A percentile compares a stretch with the other conserved stretches of the same genome.
phyloP scores from a whole-genome alignment of 2,329 filamentous ascomycete genomes.

The Lasiodiplodia sp. region DNA sequence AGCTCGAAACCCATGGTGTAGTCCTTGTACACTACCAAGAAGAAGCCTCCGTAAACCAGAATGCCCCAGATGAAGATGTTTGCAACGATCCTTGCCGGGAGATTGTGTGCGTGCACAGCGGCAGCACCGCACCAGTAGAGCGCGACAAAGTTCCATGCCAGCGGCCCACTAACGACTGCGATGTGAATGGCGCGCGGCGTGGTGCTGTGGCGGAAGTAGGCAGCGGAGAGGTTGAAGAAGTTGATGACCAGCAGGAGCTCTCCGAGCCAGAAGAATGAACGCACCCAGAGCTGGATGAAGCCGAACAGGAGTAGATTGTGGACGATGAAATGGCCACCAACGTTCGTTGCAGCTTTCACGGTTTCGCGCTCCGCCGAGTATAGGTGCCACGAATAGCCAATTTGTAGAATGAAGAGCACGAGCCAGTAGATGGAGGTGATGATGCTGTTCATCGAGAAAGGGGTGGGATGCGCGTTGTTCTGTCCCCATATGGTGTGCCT shows the following conservation, averaged over 20 bases:
- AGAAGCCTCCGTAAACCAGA: conserved; percentile 77
- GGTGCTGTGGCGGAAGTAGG: conserved; percentile 81
- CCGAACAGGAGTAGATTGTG: conserved; percentile 84
- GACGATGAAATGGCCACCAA: conserved; percentile 83
- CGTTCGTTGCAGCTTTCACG: conserved; percentile 74
- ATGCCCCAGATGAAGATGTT: conserved; percentile 91
- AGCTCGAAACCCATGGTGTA: conserved; percentile 81
- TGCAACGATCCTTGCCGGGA: conserved; percentile 79
- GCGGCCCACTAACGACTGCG: conserved; percentile 76
- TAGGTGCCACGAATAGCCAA: conserved; percentile 77
- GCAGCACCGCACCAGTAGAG: conserved; percentile 91
- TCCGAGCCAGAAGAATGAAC: conserved; percentile 75
- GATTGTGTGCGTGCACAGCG: conserved; percentile 70
- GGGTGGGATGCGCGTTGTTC: conserved; percentile 71
- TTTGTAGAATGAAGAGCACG: conserved; percentile 76
- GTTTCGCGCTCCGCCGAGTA: conserved; percentile 71
- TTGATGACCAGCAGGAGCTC: conserved; percentile 80
- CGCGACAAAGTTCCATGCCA: conserved; percentile 86
- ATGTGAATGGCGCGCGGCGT: conserved; percentile 79
- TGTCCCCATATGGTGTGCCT: conserved; percentile 75
- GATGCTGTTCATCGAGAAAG: conserved; percentile 75
- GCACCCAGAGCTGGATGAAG: conserved; percentile 84
- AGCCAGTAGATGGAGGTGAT: conserved; percentile 79
- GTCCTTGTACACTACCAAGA: conserved; percentile 76
- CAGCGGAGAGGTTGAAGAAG: conserved; percentile 77